These are phyloP conservation scores for Kwoniella newhampshirensis DNA, from an alignment of 768 basidiomycete genomes.

Conservation along the genomic window DNA sequence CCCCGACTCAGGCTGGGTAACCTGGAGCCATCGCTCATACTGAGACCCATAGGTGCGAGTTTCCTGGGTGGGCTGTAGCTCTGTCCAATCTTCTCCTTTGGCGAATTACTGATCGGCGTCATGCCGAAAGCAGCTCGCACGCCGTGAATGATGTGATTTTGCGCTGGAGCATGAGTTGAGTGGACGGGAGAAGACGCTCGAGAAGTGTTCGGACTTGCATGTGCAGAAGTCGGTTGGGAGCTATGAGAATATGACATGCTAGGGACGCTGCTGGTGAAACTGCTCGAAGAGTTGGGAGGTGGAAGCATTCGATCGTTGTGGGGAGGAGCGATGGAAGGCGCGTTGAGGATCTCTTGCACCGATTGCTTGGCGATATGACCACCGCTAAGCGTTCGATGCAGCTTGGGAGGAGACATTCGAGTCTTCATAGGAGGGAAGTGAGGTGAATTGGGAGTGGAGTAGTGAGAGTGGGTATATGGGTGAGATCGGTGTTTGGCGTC, in stretches of 20 bases:
- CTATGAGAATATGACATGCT: constrained; percentile 32
- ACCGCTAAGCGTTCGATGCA: constrained; percentile 29
- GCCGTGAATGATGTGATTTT: constrained; percentile 58
- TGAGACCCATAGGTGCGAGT: constrained; percentile 40
- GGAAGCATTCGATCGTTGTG: constrained; percentile 47
- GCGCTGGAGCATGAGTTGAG: constrained; percentile 25
- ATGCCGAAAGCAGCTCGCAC: constrained; percentile 87
- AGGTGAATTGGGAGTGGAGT: constrained; percentile 42
- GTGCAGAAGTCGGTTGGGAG: constrained; percentile 46
- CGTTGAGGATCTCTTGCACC: constrained; percentile 55
- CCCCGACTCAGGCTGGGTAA: constrained; percentile 49
- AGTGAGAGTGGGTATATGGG: constrained; percentile 37
- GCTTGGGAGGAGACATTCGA: constrained; percentile 45
- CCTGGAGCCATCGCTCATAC: constrained; percentile 5
- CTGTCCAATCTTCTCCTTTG: constrained; percentile 11
- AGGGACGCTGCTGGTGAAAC: constrained; percentile 33
- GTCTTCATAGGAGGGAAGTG: constrained; percentile 33
- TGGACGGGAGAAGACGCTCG: constrained; percentile 45
- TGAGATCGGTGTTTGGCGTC: constrained; percentile 49
- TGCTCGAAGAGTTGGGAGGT: constrained; percentile 39
- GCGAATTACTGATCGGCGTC: constrained; percentile 65
- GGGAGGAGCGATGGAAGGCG: constrained; percentile 44
- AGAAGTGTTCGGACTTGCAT: constrained; percentile 45
- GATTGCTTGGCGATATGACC: constrained; percentile 25
- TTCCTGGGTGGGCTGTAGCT: constrained; percentile 32